Conservation (phyloP, 192 early-diverging fungal genomes). For the Dispira parvispora region DNA sequence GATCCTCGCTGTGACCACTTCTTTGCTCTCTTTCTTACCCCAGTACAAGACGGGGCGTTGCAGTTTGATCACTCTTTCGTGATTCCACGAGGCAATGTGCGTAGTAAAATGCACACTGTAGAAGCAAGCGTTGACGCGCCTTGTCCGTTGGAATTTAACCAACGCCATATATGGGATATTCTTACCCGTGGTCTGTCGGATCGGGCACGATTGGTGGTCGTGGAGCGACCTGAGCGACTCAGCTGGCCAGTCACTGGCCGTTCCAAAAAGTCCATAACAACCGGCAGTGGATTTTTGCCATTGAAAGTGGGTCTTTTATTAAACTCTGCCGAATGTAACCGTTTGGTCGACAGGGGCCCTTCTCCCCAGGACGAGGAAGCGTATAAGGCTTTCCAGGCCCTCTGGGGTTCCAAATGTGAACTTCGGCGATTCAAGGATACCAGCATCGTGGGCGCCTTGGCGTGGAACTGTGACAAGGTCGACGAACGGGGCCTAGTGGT, state of each 20-base stretch:
- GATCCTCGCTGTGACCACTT: conserved; percentile 15
- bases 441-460: conserved; percentile 72
- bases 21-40: conserved; percentile 18
- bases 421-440: conserved; percentile 91
- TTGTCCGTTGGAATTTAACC: no score
- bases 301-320: conserved; percentile 58
- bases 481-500: conserved; percentile 59
- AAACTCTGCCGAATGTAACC: conserved; percentile 40
- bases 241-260: conserved; percentile 28
- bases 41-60: conserved; percentile 8
- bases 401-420: conserved; percentile 87
- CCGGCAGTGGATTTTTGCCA: conserved; percentile 1
- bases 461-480: conserved; percentile 46
- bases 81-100: no score
- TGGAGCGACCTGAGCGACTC: not conserved
- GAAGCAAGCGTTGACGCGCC: no score
- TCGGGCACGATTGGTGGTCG: no score
- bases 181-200: no score
- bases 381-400: conserved; percentile 44
- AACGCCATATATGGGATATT: no score
- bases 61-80: conserved; percentile 21
- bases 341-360: conserved; percentile 80
- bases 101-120: no score
- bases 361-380: conserved; percentile 44
- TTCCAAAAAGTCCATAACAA: conserved; percentile 28